Base-by-base conservation (phyloP, 495 filamentous ascomycete genomes). In the Bombardia bombarda region DNA sequence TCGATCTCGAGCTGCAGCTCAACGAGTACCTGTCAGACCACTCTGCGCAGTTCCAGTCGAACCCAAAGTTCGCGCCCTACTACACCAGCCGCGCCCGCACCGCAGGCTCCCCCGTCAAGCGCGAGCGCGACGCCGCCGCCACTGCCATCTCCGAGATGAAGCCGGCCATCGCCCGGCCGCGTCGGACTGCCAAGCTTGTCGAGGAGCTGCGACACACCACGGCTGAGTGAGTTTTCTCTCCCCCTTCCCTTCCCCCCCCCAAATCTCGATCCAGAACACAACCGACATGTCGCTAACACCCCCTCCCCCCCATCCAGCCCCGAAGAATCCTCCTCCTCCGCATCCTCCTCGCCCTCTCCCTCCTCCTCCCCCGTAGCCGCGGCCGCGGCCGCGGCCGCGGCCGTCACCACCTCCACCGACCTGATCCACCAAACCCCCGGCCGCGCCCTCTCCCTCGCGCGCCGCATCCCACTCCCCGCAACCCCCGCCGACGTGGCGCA, bases 401-500 rank as follows among this genome's bases (percentile, higher is more conserved):
- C n/a, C n/a, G n/a, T n/a, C n/a, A n/a, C 40, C 8, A 18, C 43
- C 37, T 37, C 58, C 35, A 51, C 69, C n/a, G 61, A 60, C 25
- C 67, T 72, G 13, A 49, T 76, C 13, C 68, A 69, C 35, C 81
- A 76, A 46, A 81, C 83, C 14, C 79, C 80, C 4, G 70, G 58
- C 28, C 67, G 73, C 50, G 70, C 74, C 7, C 72, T 78, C 43
- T 59, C 70, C 10, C 51, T 63, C 50, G 70, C 76, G 14, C 58
- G 63, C 32, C 70, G 65, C 46, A 64, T 80, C 42, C 70, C 77
- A 5, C 70, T 95, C 24, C 90, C 92, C 3, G 81, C 89, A 1
- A 92, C 88, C 0, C 90, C 90, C 0, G 81, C 87, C 16, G 75
- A 86, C 36, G 80, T 97, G 36, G 86, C 83, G n/a, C 75, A 87